Evolutionary conservation across 441 rosid genomes (phyloP).

Genomic region (Adansonia rubrostipa): DNA sequence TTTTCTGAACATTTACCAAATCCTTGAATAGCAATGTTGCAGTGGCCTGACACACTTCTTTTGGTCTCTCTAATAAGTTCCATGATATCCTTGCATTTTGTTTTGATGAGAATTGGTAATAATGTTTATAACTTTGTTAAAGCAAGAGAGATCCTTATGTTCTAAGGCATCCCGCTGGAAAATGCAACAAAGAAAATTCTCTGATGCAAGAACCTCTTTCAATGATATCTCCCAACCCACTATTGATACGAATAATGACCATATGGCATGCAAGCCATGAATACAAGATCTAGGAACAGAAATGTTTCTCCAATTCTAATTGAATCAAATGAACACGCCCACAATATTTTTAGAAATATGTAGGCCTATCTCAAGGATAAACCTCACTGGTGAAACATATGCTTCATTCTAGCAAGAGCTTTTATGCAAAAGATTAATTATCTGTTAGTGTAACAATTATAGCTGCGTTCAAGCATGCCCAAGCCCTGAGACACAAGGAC

Average conservation of each 20-base stretch:
- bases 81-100: not conserved
- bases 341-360: not conserved
- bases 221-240: not conserved
- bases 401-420: not conserved
- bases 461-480: not conserved
- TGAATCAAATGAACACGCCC: not conserved
- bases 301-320: not conserved
- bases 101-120: not conserved
- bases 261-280: not conserved
- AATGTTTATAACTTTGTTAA: not conserved
- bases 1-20: not conserved
- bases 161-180: not conserved
- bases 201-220: not conserved
- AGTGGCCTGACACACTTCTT: not conserved
- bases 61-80: not conserved
- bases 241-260: not conserved
- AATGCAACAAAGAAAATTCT: not conserved
- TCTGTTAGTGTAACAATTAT: not conserved
- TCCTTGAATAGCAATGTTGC: not conserved
- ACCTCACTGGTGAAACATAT: not conserved
- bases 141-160: not conserved
- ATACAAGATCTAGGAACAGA: not conserved
- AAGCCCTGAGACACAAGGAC: not conserved
- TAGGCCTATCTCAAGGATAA: not conserved
- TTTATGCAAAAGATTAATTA: not conserved